Conservation (phyloP, 2,329 filamentous ascomycete genomes). For the Trichoderma polysporum region DNA sequence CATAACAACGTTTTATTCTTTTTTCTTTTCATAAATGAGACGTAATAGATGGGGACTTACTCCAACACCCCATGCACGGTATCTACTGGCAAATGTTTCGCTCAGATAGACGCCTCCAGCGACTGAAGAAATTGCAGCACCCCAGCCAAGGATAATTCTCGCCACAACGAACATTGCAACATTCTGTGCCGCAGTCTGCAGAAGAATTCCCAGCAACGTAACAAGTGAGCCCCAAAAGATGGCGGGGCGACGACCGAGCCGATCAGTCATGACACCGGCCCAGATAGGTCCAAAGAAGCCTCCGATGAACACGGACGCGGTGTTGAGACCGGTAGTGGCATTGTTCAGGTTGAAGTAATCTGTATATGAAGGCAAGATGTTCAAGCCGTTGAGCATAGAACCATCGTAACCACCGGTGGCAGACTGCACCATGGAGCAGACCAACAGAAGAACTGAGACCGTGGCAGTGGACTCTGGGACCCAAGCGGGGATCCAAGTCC, state of each 20-base stretch:
- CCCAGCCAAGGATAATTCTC: slow-evolving; percentile 54
- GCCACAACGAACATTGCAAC: slow-evolving; percentile 54
- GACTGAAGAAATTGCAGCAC: slow-evolving; percentile 37
- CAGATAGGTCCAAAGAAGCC: slow-evolving; percentile 45
- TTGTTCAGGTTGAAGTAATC: slow-evolving; percentile 56
- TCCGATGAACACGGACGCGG: slow-evolving; percentile 55
- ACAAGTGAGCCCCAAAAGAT: slow-evolving; percentile 35
- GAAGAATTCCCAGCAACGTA: slow-evolving; percentile 43
- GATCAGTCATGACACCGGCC: slow-evolving; percentile 40
- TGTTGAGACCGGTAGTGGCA: slow-evolving; percentile 54
- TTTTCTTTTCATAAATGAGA: neutral
- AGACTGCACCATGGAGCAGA: slow-evolving; percentile 47
- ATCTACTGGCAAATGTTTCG: slow-evolving; percentile 44
- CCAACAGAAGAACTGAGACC: slow-evolving; percentile 41
- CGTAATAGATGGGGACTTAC: neutral
- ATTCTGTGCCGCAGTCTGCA: slow-evolving; percentile 34
- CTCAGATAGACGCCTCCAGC: slow-evolving; percentile 49
- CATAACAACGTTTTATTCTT: neutral
- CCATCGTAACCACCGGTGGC: slow-evolving; percentile 42
- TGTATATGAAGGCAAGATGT: slow-evolving; percentile 56
- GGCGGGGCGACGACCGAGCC: slow-evolving; percentile 29
- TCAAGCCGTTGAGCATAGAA: slow-evolving; percentile 56
- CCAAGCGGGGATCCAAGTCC: slow-evolving; percentile 49
- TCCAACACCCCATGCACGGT: slow-evolving; percentile 25
- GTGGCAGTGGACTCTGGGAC: slow-evolving; percentile 43